Evolutionary conservation across 2,329 filamentous ascomycete genomes (phyloP).

Genomic region (Colletotrichum kahawae): DNA sequence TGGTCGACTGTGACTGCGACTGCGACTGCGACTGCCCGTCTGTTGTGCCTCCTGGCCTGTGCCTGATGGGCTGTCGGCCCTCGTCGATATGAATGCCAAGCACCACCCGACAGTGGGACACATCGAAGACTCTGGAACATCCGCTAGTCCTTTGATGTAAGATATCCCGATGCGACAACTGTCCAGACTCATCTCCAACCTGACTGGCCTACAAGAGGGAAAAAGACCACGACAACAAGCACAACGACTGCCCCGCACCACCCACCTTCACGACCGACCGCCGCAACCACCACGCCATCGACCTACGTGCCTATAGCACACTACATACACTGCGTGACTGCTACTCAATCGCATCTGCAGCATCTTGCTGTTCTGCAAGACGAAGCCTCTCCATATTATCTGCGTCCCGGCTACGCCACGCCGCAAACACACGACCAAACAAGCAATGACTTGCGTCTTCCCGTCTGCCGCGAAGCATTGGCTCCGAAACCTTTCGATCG

Average conservation of each 20-base stretch:
- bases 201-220: not conserved
- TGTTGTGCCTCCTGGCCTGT: not conserved
- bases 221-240: not conserved
- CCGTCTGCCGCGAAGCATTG: not conserved
- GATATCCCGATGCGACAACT: not conserved
- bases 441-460: constrained; percentile 14
- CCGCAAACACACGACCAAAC: not conserved
- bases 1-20: not conserved
- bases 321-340: not conserved
- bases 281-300: not conserved
- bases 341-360: not conserved
- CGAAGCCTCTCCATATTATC: not conserved
- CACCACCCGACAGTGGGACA: constrained; percentile 3
- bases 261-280: not conserved
- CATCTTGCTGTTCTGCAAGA: not conserved
- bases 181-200: not conserved
- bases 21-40: not conserved
- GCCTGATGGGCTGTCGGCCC: not conserved
- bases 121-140: not conserved
- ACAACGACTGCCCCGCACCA: not conserved
- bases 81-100: not conserved
- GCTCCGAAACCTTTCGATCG: not conserved
- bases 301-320: not conserved
- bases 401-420: not conserved
- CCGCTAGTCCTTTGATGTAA: not conserved